Evolutionary conservation across 2,329 filamentous ascomycete genomes (phyloP), one percentile per base, ranked within the genome.

Genomic region (Shiraia sp.): DNA sequence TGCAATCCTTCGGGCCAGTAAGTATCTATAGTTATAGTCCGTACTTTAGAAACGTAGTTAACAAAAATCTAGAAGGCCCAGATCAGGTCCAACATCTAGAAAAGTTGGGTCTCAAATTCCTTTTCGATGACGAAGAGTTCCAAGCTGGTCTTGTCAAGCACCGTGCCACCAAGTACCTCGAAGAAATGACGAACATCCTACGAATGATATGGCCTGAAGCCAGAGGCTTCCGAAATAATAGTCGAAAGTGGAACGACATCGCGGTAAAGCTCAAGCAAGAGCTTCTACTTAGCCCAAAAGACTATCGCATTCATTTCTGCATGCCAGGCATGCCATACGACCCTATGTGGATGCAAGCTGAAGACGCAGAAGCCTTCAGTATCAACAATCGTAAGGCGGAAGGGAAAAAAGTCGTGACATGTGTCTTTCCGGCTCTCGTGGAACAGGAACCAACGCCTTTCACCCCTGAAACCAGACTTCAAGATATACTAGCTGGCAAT

Each of bases 241-340:
- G 32, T 5, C 13, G 26, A 16, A 24, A 7, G 12, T 49, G 19
- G 36, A 15, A 14, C 13, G 16, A 39, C 25, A n/a, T 24, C 10
- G 44, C 35, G 1, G 17, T 54, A 2, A 8, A 40, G 3, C 24
- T 58, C 15, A 56, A 51, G 14, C 36, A 45, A 14, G 13, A 8
- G 0, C 38, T 56, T 1, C 26, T 55, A 39, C 34, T 53, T 1
- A 48, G 47, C 24, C 40, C 48, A 1, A 26, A 37, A 15, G 32
- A 45, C 0, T 55, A 51, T 29, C 42, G 42, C 17, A 41, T 56
- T 13, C 35, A 40, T 13, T 51, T 44, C 26, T 40, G 31, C 16
- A 22, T 14, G 3, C 48, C 51, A 1, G 51, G 36, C 1, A 32
- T 16, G 2, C 2, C 1, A 3, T 59, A 49, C 31, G 29, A 55